Evolutionary conservation across 495 filamentous ascomycete genomes (phyloP), one percentile per base, ranked within the genome.

Genomic region (Podospora fimiseda): DNA sequence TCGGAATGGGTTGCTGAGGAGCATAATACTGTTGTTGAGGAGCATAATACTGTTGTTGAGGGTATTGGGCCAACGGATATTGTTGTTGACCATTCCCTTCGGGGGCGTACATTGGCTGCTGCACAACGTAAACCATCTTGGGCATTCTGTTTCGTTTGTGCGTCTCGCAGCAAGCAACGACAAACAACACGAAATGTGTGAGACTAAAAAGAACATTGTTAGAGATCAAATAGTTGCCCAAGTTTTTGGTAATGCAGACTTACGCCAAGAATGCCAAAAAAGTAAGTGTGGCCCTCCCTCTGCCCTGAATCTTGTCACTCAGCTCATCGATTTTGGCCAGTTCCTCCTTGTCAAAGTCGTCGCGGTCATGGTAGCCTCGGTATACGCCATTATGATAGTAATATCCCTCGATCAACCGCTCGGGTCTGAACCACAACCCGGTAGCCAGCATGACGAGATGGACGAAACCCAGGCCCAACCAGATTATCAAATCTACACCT

Each of bases 151-250:
- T 61, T 5, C 58, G 54, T 7, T 30, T 45, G 24, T 58, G 41
- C n/a, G 58, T 61, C 43, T 61, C 58, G 47, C 22, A 22, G 47
- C 58, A 61, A 21, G 19, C 58, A 40, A 61, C 50, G 36, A 61
- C 51, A 30, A 61, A 61, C n/a, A 53, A 22, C 0, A 22, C 37
- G 36, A 61, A 53, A 43, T 61, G 58, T 15, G 37, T 11, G 21
- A 56, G 4, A 13, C 52, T 59, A 19, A 5, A 27, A 2, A 47
- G 11, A 1, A 14, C 19, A 18, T n/a, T n/a, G n/a, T n/a, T n/a
- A n/a, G n/a, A n/a, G n/a, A n/a, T n/a, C n/a, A n/a, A n/a, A n/a
- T n/a, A n/a, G n/a, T n/a, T n/a, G n/a, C n/a, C n/a, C n/a, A n/a
- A n/a, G n/a, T n/a, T n/a, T n/a, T n/a, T n/a, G n/a, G n/a, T n/a